These are phyloP conservation scores for Cryptococcus sp. DNA, from an alignment of 1,284 basidiomycete genomes.

Conservation along the genomic window DNA sequence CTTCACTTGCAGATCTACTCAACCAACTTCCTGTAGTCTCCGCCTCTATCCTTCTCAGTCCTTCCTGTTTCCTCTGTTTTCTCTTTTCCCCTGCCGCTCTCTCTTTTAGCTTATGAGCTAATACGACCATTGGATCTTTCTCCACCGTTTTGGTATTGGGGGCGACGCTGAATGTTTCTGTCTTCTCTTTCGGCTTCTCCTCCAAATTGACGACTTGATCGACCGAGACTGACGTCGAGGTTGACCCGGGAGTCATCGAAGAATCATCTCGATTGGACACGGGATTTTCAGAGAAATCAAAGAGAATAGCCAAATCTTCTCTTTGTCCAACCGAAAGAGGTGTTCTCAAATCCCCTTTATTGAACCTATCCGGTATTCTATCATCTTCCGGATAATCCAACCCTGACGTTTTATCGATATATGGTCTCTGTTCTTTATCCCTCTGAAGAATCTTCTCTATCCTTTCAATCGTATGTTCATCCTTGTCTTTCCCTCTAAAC, in stretches of 20 bases:
- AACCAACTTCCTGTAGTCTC: neutral
- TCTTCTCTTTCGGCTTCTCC: too few relatives aligned
- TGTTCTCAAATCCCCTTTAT: neutral
- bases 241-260: too few relatives aligned
- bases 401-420: neutral
- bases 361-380: neutral
- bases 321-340: neutral
- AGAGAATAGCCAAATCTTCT: neutral
- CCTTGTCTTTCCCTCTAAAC: neutral
- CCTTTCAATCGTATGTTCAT: neutral
- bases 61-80: neutral
- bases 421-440: neutral
- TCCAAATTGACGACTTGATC: too few relatives aligned
- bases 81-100: neutral
- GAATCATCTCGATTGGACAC: too few relatives aligned
- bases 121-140: too few relatives aligned
- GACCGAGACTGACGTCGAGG: too few relatives aligned
- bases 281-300: neutral
- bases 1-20: neutral
- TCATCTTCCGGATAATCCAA: neutral
- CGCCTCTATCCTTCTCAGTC: neutral
- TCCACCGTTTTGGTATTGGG: too few relatives aligned
- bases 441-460: neutral
- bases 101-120: neutral
- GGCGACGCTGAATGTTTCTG: too few relatives aligned